Evolutionary conservation across 495 filamentous ascomycete genomes (phyloP), one percentile per base, ranked within the genome.

Genomic region (Aspergillus avenaceus): DNA sequence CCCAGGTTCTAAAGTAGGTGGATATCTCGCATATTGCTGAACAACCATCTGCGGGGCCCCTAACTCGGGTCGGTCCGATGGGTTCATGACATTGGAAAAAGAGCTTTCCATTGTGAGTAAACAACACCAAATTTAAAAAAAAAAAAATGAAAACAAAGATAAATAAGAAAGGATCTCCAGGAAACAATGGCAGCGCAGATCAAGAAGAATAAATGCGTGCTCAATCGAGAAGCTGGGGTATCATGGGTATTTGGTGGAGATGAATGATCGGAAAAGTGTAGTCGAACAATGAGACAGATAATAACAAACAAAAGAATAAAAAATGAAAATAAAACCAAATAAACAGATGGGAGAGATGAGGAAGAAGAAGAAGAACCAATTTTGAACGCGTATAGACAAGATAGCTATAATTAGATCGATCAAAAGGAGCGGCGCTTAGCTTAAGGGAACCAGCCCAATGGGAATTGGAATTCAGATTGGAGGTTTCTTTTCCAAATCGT

Each of bases 21-120:
- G 71, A 60, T 72, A 76, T 49, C 68, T 60, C 5, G 72, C 70
- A 65, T 70, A 74, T 44, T 74, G 71, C 53, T 75, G 72, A 45
- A 73, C 56, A 21, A 74, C 67, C 48, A 73, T 66, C 22, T 62
- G 64, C 26, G 66, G 51, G 14, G 49, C 53, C 29, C 57, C 51
- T 31, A 73, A 49, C 21, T 70, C 68, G n/a, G 45, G 52, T 21
- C 64, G 55, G 8, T 60, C 64, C 19, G 62, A 45, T 19, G 65
- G 69, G 45, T 66, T 67, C 56, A 73, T 69, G 36, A 61, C 59
- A 34, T 55, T 56, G 6, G 66, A 55, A 37, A 70, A 69, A 4
- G 69, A 50, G 16, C 48, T 42, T 53, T 72, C 66, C 71, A 72
- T 72, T 13, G 44, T 49, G 53, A 43, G 32, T 41, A 18, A 48